Evolutionary conservation across 345 rosid genomes (phyloP).

Genomic region (Arabis alpina): DNA sequence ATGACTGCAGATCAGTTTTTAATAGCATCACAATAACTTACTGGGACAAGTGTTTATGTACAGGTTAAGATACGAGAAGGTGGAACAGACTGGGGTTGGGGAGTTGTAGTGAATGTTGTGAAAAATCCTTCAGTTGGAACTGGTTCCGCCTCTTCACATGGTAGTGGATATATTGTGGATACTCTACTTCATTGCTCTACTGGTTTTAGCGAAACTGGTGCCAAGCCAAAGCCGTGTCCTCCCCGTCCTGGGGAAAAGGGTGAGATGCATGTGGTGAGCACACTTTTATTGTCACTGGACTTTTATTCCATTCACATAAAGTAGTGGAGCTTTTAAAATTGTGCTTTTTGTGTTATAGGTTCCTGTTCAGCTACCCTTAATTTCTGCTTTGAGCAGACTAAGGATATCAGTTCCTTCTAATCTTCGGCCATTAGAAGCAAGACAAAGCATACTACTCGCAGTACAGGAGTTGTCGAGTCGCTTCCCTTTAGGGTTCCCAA

Average conservation of each 20-base stretch:
- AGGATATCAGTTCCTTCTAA: slow-evolving; percentile 83
- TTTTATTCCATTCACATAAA: slow-evolving; percentile 11
- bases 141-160: slow-evolving; percentile 61
- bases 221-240: slow-evolving; percentile 90
- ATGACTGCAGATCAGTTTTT: slow-evolving; percentile 16
- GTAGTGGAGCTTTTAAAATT: slow-evolving; percentile 28
- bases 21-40: slow-evolving; percentile 24
- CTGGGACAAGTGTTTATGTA: slow-evolving; percentile 36
- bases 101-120: slow-evolving; percentile 92
- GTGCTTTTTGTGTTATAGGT: slow-evolving; percentile 56
- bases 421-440: slow-evolving; percentile 92
- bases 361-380: slow-evolving; percentile 89
- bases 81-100: slow-evolving; percentile 99
- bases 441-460: slow-evolving; percentile 91
- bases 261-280: slow-evolving; percentile 99
- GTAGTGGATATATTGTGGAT: slow-evolving; percentile 86
- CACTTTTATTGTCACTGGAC: slow-evolving; percentile 1
- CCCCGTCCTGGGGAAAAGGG: slow-evolving; percentile 95
- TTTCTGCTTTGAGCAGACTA: slow-evolving; percentile 80
- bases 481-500: slow-evolving; percentile 93
- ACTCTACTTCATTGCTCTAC: slow-evolving; percentile 92
- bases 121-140: slow-evolving; percentile 64
- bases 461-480: slow-evolving; percentile 78
- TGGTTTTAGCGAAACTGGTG: slow-evolving; percentile 78
- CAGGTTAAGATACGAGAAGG: slow-evolving; percentile 97